Base-by-base conservation (phyloP, 2,329 filamentous ascomycete species). In the Aspergillus ruber region DNA sequence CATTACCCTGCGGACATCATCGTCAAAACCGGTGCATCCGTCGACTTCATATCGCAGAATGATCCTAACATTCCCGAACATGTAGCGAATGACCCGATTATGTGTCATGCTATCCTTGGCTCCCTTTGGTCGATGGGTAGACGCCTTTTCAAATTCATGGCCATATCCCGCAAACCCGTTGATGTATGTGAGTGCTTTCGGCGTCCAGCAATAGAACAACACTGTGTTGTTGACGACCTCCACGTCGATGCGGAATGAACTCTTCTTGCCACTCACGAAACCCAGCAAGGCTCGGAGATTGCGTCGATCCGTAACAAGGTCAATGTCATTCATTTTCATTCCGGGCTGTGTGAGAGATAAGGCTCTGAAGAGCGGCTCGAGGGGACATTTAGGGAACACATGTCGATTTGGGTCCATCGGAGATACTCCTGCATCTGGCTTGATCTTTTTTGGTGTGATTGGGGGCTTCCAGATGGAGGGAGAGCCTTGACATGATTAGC, bases 241-340 rank as follows among this genome's bases (percentile, higher is more conserved):
- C 7, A 38, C 35, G 6, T 38, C 35, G 12, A 38, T 15, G 13
- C n/a, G 35, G 6, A 48, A 48, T 18, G 23, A 13, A 8, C 38
- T 41, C 10, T 44, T 48, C 2, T 17, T 41, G 1, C 35, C 36
- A 20, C 35, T 35, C 4, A 35, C 46, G 15, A 48, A 48, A 1
- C 15, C 18, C 17, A 48, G 23, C 2, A 48, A 27, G 3, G 42
- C 41, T 3, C 42, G 42, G 18, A 48, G 42, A 35, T 48, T 48
- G 10, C 42, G 33, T 2, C 42, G 25, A 9, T 48, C 46, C 13
- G 25, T 15, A 7, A 48, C 42, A 8, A 68, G 35, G 17, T 38
- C 35, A 9, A 38, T 38, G n/a, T 18, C 35, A 18, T 38, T n/a
- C 35, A 38, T 38, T 9, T 18, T n/a, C 35, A 38, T 17, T 4